phyloP scores from a whole-genome alignment of 164 flowering plant genomes.

The Cinnamomum chago region DNA sequence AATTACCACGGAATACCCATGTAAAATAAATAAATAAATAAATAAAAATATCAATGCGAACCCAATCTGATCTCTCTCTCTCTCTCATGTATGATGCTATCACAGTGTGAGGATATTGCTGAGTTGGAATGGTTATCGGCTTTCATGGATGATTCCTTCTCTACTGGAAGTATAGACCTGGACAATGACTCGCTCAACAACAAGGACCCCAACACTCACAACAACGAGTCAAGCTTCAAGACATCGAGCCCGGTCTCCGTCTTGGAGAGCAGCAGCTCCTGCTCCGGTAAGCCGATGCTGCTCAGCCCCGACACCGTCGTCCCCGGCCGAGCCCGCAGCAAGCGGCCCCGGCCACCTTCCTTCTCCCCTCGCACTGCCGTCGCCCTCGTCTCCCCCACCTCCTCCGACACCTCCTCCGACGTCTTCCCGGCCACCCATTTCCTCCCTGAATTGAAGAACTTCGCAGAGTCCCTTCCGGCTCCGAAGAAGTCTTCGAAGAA shows the following conservation, averaged over 20 bases:
- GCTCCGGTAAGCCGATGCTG: conserved; percentile 39
- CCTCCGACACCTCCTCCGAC: conserved; percentile 34
- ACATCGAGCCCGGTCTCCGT: conserved; percentile 82
- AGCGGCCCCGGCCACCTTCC: conserved; percentile 78
- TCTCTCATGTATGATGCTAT: not conserved
- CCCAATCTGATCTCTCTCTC: not conserved
- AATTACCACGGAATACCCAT: too few relatives aligned
- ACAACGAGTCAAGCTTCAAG: conserved; percentile 40
- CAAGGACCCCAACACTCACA: not conserved
- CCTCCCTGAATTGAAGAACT: conserved; percentile 40
- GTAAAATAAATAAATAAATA: too few relatives aligned
- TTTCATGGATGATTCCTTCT: conserved; percentile 87
- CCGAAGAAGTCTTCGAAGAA: conserved; percentile 40
- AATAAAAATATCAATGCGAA: too few relatives aligned
- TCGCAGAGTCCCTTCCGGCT: conserved; percentile 48
- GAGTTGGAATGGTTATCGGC: conserved; percentile 90
- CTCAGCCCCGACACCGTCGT: conserved; percentile 33
- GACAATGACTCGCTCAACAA: conserved; percentile 15
- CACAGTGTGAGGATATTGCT: conserved; percentile 85
- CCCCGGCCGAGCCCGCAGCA: conserved; percentile 73
- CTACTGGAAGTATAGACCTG: conserved; percentile 48
- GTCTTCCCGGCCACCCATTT: conserved; percentile 7
- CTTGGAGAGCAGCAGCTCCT: conserved; percentile 77
- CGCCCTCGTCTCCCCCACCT: conserved; percentile 43
- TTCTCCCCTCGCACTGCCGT: conserved; percentile 54